A percentile compares a stretch with the other conserved stretches of the same genome.
Conservation (phyloP, 441 rosid species). For the Viola pubescens region DNA sequence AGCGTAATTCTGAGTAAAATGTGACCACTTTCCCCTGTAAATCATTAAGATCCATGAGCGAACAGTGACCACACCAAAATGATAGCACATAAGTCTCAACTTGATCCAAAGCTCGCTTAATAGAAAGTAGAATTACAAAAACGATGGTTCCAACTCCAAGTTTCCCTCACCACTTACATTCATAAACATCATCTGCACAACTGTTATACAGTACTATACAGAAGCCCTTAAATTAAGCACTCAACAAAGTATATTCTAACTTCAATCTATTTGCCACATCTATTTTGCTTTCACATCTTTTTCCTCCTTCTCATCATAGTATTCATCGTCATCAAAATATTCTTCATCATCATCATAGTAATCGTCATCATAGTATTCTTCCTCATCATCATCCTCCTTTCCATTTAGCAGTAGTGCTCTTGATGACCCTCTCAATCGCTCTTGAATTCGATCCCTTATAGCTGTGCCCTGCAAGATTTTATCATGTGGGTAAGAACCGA, state of each 20-base stretch:
- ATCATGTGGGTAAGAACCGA: no score
- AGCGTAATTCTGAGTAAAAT: no score
- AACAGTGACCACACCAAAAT: no score
- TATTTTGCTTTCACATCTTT: neutral
- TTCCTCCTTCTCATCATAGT: slow-evolving; percentile 15
- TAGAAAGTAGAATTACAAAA: neutral
- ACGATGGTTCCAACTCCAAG: neutral
- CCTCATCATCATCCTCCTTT: slow-evolving; percentile 30
- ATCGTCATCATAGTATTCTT: slow-evolving; percentile 35
- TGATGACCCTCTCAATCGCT: slow-evolving; percentile 41
- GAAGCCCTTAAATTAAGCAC: neutral
- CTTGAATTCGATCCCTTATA: slow-evolving; percentile 70
- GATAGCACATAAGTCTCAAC: no score
- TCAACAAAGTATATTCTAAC: neutral
- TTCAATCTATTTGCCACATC: no score
- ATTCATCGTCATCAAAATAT: slow-evolving; percentile 28
- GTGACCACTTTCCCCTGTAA: no score
- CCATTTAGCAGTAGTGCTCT: slow-evolving; percentile 32
- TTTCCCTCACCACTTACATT: neutral
- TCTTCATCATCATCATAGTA: slow-evolving; percentile 29
- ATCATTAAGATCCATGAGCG: no score
- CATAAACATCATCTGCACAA: neutral
- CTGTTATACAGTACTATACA: neutral
- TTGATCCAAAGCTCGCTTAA: no score
- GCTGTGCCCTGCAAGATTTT: slow-evolving; percentile 51